These are phyloP conservation scores for Cyberlindnera saturnus DNA, from an alignment of 805 yeast genomes.

Conservation along the genomic window DNA sequence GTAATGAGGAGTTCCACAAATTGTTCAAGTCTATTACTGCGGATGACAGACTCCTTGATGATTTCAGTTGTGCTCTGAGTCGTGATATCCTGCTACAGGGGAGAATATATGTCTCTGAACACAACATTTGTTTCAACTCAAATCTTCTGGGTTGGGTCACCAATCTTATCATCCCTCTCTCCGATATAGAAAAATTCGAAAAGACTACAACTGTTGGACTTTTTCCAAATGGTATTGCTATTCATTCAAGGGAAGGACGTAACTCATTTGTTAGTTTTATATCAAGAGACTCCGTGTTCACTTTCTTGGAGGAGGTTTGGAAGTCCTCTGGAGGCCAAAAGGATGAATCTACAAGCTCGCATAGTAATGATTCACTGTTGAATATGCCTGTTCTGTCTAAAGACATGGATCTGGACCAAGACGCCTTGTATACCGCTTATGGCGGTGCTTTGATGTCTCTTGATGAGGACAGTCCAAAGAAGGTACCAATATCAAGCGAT, in stretches of 20 bases:
- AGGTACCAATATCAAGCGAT: constrained; percentile 17
- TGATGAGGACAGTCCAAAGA: constrained; percentile 30
- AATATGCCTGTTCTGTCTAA: constrained; percentile 13
- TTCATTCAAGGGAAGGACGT: constrained; percentile 27
- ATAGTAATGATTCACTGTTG: neutral
- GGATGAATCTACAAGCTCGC: neutral
- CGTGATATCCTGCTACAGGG: constrained; percentile 88
- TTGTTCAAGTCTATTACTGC: constrained; percentile 62
- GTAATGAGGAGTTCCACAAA: constrained; percentile 74
- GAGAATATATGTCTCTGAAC: constrained; percentile 72
- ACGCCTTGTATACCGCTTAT: constrained; percentile 25
- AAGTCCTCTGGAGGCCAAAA: constrained; percentile 13
- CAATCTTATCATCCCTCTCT: constrained; percentile 61
- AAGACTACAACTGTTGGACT: constrained; percentile 82
- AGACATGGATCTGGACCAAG: constrained; percentile 13
- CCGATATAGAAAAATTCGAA: constrained; percentile 68
- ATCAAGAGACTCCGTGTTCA: constrained; percentile 71
- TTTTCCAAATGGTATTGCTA: constrained; percentile 79
- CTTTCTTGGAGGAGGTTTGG: constrained; percentile 39
- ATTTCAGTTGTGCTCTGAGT: constrained; percentile 84
- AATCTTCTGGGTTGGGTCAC: constrained; percentile 90
- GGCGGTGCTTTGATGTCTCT: constrained; percentile 39
- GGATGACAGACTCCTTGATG: constrained; percentile 74
- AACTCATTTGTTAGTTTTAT: constrained; percentile 85
- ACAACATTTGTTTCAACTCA: constrained; percentile 78